Evolutionary conservation across 225 moss, liverwort and hornwort genomes (phyloP), one percentile per base, ranked within the genome.

Genomic region (Physcomitrellopsis africana): DNA sequence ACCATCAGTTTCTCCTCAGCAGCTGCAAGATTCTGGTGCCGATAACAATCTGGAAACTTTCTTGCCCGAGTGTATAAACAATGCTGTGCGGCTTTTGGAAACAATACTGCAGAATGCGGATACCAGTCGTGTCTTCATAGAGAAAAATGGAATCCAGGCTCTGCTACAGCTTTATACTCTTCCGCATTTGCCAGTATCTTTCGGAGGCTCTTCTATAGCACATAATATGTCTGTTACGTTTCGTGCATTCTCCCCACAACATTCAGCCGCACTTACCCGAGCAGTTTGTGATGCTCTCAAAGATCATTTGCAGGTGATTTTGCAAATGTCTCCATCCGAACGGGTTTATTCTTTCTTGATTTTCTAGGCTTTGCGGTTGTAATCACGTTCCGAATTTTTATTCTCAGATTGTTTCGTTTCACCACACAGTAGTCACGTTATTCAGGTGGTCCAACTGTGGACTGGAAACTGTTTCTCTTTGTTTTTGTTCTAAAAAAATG

Each of bases 181-280:
- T 58, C 97, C 97, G 41, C 82, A 92, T 80, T 79, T 99, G 44
- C 95, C 95, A 60, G 84, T 93, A 29, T 92, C 94, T 15, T 99
- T 99, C 81, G 97, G 97, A 55, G 97, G 97, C 20, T 95, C 97
- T 11, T 84, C 94, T 12, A 95, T 93, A 58, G 93, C 93, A 51
- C 97, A 99, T 77, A 99, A 92, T 13, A 93, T 99, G 95, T 99
- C 97, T 22, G 95, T 93, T 63, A 90, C 93, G 62, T 99, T 99
- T 78, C 84, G 94, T 86, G 90, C 97, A 23, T 99, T 99, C 76
- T 93, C 97, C 23, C 95, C 95, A 32, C 97, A 93, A 62, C 95
- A 99, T 84, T 81, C 97, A 56, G 56, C 82, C 81, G 87, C 81
- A 10, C 72, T 99, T 18, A 92, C 97, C 12, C 89, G 89, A 44